Base-by-base conservation (phyloP, 257 asterid genomes). In the Asclepias syriaca region DNA sequence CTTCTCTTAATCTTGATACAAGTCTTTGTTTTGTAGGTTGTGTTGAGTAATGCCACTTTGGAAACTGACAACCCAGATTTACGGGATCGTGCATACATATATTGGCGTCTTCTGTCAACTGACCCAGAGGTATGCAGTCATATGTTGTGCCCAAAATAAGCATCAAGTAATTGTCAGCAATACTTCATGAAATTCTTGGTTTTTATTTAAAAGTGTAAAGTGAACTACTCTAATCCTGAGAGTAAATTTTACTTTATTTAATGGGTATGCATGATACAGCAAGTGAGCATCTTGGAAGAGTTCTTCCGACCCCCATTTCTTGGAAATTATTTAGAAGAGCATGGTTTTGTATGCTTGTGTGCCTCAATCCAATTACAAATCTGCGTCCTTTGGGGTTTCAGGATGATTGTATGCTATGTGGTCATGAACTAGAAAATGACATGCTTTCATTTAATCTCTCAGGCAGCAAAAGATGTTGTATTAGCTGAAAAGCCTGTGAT, bases 401-500 rank as follows among this genome's bases (percentile, higher is more conserved):
- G 27, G 32, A 66, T n/a, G 46, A 43, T 66, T 43, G 27, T 9
- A 45, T 40, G 32, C 70, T 66, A 50, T 39, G 55, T 3, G 46
- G 56, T 45, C 19, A 6, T 21, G 48, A 40, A n/a, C 55, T 67
- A 37, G 43, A 64, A 29, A 64, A 18, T 67, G 24, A 67, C 22
- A 21, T 15, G 40, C 22, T 67, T 70, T 8, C 53, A 76, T 49
- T 48, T 66, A 43, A 4, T 72, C 72, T 76, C 79, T 77, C 96
- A 95, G 99, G 99, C 99, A 69, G 98, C 99, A 55, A 95, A 95
- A 85, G 98, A 95, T 88, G 96, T 95, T 64, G 99, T 95, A 74
- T 80, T 95, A 79, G 98, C 98, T 68, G 99, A 95, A 83, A 95
- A 95, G 85, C 99, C 99, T 13, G 96, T 95, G 79, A 95, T 95